A percentile compares a stretch with the other conserved stretches of the same genome.
phyloP scores from a whole-genome alignment of 306 rosid genomes.

The Calophaca sinica region DNA sequence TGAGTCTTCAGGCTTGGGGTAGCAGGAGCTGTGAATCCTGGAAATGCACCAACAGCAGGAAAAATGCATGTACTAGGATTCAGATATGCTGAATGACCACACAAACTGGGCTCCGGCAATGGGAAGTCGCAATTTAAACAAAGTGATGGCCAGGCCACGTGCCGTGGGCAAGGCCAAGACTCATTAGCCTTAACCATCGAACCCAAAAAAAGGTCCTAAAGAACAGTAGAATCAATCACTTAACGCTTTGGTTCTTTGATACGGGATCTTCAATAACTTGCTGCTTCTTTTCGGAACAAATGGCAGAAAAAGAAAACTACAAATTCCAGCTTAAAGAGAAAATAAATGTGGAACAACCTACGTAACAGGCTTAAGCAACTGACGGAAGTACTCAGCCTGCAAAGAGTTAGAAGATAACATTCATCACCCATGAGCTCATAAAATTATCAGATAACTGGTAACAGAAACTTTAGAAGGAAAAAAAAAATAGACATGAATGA shows the following conservation, averaged over 20 bases:
- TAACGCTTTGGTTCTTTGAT: constrained; percentile 43
- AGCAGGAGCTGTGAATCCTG: constrained; percentile 51
- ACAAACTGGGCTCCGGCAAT: constrained; percentile 47
- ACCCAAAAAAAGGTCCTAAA: constrained; percentile 48
- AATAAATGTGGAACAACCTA: constrained; percentile 51
- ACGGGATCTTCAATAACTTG: constrained; percentile 53
- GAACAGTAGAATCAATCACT: constrained; percentile 37
- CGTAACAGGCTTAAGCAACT: constrained; percentile 92
- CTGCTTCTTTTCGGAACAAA: constrained; percentile 53
- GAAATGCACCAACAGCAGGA: constrained; percentile 53
- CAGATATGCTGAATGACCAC: constrained; percentile 47
- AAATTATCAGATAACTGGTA: constrained; percentile 20
- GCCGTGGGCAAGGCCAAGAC: constrained; percentile 55
- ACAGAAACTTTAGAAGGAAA: constrained; percentile 26
- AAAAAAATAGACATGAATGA: constrained; percentile 21
- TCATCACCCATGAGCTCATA: constrained; percentile 41
- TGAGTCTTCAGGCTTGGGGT: constrained; percentile 49
- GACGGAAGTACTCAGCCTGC: constrained; percentile 95
- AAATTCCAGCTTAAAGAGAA: constrained; percentile 55
- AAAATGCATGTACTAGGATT: constrained; percentile 45
- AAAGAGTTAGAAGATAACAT: constrained; percentile 41
- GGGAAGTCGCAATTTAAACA: constrained; percentile 48
- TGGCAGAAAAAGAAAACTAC: constrained; percentile 51
- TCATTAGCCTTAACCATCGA: constrained; percentile 71
- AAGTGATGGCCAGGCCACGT: constrained; percentile 62